These are phyloP conservation scores for Auricularia auricula-judae DNA, from an alignment of 768 basidiomycete species.

Conservation along the genomic window DNA sequence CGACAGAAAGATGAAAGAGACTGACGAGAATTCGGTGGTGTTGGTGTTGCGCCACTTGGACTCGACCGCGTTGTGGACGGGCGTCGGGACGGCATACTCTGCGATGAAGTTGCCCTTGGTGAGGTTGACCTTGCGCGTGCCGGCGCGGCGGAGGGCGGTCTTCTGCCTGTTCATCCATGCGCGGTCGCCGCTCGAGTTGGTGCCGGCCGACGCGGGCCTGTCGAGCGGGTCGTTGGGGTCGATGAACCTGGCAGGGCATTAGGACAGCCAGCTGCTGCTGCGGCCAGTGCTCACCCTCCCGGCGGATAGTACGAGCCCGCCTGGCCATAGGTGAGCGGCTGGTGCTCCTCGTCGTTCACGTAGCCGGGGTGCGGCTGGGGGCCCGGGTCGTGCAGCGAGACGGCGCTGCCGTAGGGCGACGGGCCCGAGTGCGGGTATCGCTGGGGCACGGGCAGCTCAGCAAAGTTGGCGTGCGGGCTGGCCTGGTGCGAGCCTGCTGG, in stretches of 20 bases:
- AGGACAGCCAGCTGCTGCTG: conserved; percentile 2
- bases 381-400: conserved; percentile 40
- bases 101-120: conserved; percentile 88
- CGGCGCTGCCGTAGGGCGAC: conserved; percentile 27
- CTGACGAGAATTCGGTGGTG: conserved; percentile 87
- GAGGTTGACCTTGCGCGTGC: conserved; percentile 89
- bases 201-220: conserved; percentile 32
- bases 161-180: conserved; percentile 59
- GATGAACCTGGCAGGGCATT: not conserved
- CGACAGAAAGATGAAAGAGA: conserved; percentile 4
- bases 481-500: conserved; percentile 53
- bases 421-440: conserved; percentile 33
- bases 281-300: conserved; percentile 41
- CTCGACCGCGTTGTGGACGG: conserved; percentile 75
- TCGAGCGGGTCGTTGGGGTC: conserved; percentile 49
- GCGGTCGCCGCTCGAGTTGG: conserved; percentile 26
- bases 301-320: conserved; percentile 56
- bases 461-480: conserved; percentile 24
- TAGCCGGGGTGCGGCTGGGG: conserved; percentile 37
- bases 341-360: conserved; percentile 68
- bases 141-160: conserved; percentile 73
- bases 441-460: conserved; percentile 24
- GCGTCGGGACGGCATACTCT: conserved; percentile 80
- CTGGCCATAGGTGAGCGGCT: conserved; percentile 55
- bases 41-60: conserved; percentile 58